phyloP scores from a whole-genome alignment of 257 asterid species.

The Salvia rosmarinus region DNA sequence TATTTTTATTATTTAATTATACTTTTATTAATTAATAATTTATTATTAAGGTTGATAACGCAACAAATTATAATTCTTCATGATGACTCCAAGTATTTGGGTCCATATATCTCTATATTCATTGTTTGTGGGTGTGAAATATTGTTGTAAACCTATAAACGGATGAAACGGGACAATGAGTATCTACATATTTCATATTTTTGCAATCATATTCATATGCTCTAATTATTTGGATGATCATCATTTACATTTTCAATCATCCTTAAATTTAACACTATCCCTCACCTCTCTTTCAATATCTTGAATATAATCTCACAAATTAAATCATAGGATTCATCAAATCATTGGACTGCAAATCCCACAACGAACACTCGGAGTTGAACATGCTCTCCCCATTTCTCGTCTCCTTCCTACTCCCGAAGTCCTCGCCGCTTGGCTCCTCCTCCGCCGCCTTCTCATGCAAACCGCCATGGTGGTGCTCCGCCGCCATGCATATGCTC shows the following conservation, averaged over 20 bases:
- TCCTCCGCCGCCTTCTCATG: constrained; percentile 48
- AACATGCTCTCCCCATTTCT: constrained; percentile 52
- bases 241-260: constrained; percentile 3
- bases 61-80: too few relatives aligned
- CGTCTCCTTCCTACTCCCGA: constrained; percentile 42
- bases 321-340: constrained; percentile 62
- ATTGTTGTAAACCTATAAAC: too few relatives aligned
- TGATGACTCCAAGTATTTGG: too few relatives aligned
- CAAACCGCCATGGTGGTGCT: constrained; percentile 41
- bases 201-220: background rate
- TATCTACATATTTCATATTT: background rate
- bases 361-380: constrained; percentile 64
- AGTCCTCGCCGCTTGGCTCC: constrained; percentile 44
- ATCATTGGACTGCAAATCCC: constrained; percentile 81
- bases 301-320: background rate
- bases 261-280: background rate
- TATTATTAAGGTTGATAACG: too few relatives aligned
- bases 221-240: background rate
- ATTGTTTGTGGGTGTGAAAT: too few relatives aligned
- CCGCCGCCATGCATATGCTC: constrained; percentile 56
- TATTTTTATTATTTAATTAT: too few relatives aligned
- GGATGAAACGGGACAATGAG: too few relatives aligned
- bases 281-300: background rate
- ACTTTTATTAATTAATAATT: too few relatives aligned
- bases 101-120: too few relatives aligned